Evolutionary conservation across 1,139 yeast genomes (phyloP).

Genomic region (Chernovozyma sophiae-reginae): DNA sequence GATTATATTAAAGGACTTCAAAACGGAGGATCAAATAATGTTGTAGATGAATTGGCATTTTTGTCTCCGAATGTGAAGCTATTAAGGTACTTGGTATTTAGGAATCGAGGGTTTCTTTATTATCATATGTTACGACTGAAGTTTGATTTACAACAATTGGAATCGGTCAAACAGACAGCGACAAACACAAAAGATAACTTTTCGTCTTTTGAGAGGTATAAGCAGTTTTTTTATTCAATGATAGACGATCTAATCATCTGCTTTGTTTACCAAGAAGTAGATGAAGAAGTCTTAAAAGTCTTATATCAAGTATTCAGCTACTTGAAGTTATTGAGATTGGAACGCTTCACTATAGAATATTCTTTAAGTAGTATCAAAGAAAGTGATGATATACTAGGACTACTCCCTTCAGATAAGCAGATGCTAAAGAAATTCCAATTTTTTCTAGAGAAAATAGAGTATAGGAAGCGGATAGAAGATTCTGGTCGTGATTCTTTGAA

Average conservation of each 20-base stretch:
- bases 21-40: slow-evolving; percentile 29
- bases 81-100: slow-evolving; percentile 69
- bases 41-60: slow-evolving; percentile 40
- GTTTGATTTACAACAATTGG: slow-evolving; percentile 12
- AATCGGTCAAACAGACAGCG: not conserved
- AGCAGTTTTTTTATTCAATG: slow-evolving; percentile 34
- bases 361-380: slow-evolving; percentile 46
- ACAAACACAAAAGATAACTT: slow-evolving; percentile 5
- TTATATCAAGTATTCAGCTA: slow-evolving; percentile 47
- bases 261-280: slow-evolving; percentile 62
- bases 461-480: not conserved
- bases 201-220: slow-evolving; percentile 10
- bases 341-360: slow-evolving; percentile 64
- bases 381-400: slow-evolving; percentile 42
- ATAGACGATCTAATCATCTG: slow-evolving; percentile 55
- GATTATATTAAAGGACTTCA: slow-evolving; percentile 38
- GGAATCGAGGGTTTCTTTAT: slow-evolving; percentile 77
- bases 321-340: slow-evolving; percentile 47
- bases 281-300: slow-evolving; percentile 45
- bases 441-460: slow-evolving; percentile 1
- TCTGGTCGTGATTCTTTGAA: not conserved
- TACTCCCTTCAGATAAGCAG: slow-evolving; percentile 23
- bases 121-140: slow-evolving; percentile 40
- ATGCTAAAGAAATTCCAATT: slow-evolving; percentile 14
- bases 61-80: slow-evolving; percentile 69